Base-by-base conservation (phyloP, 108 stramenopile genomes). In the Parmales sp. region DNA sequence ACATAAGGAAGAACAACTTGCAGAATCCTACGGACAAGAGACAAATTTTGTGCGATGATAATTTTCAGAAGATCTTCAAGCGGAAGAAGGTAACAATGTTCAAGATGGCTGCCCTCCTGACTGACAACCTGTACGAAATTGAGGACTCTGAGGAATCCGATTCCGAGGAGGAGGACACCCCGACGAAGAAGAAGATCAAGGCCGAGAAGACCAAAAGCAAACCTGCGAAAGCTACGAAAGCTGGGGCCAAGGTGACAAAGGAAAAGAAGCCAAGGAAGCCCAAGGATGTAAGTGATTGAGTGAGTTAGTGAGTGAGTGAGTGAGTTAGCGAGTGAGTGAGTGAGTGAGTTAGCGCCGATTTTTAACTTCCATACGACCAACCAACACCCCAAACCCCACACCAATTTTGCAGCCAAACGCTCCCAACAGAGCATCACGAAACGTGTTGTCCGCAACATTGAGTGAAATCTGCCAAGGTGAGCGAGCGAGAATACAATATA, bases 11-110 rank as follows among this genome's bases (percentile, higher is more conserved):
- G 37, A 66, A 93, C 64, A 67, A 90, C 45, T 68, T 90, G n/a
- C 92, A 93, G 72, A 86, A 93, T 79, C 92, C 92, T 0, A 71
- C 80, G 26, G 88, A 93, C 49, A 84, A 82, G 64, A 77, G 85
- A 2, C 80, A 93, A 66, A 90, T 93, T 37, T 37, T 88, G 7
- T 60, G 88, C 64, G 89, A 90, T 68, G 78, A 76, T 22, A 72
- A 39, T 19, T 65, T 83, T 72, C 70, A 74, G 51, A 13, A 45
- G 0, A 66, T 84, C 23, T 82, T 84, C 39, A 68, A 72, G 13
- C 66, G 69, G 25, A 80, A 84, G 34, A 43, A 43, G 38, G 79
- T 73, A 13, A 80, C 80, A 38, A 83, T 89, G 83, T 29, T 73
- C 39, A 51, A 5, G 20, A 39, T 73, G 8, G 11, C 22, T 64